Conservation (phyloP, 352 stramenopile species). For the Pythium brachiatum region DNA sequence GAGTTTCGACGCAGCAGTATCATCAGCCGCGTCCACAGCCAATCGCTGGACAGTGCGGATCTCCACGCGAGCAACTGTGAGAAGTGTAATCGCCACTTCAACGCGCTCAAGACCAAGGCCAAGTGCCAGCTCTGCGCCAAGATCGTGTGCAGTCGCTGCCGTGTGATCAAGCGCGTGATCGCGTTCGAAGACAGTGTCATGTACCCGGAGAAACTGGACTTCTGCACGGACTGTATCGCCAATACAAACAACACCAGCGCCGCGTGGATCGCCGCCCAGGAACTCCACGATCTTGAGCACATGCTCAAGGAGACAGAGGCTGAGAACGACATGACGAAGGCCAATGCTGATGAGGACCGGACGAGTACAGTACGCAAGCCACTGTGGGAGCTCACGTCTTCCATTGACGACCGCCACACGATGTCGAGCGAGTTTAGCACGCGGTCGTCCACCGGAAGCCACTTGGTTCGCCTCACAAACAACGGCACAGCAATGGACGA, state of each 20-base stretch:
- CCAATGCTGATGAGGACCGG: conserved; percentile 2
- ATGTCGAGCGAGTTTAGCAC: conserved; percentile 36
- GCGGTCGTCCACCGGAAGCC: conserved; percentile 15
- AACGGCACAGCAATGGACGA: conserved; percentile 2
- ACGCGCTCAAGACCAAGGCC: conserved; percentile 25
- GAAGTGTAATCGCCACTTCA: conserved; percentile 22
- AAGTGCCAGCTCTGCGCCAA: conserved; percentile 25
- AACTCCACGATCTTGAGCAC: conserved; percentile 33
- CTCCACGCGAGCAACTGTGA: conserved; percentile 17
- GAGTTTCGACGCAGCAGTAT: conserved; percentile 12
- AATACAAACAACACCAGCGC: conserved; percentile 45
- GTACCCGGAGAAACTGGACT: conserved; percentile 64
- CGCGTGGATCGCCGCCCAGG: conserved; percentile 51
- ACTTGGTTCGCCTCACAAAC: conserved; percentile 16
- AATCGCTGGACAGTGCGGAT: conserved; percentile 10
- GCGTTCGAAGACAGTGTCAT: conserved; percentile 50
- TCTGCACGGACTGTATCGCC: conserved; percentile 50
- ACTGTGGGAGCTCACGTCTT: conserved; percentile 10
- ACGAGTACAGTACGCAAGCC: conserved; percentile 15
- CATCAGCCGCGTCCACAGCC: conserved; percentile 17
- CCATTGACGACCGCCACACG: conserved; percentile 31
- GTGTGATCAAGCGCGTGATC: conserved; percentile 25
- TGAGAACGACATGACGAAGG: conserved; percentile 22
- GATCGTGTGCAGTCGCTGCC: conserved; percentile 25
- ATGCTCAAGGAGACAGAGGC: conserved; percentile 12